Base-by-base conservation (phyloP, 768 basidiomycete species). In the Tubosaeta sp. region DNA sequence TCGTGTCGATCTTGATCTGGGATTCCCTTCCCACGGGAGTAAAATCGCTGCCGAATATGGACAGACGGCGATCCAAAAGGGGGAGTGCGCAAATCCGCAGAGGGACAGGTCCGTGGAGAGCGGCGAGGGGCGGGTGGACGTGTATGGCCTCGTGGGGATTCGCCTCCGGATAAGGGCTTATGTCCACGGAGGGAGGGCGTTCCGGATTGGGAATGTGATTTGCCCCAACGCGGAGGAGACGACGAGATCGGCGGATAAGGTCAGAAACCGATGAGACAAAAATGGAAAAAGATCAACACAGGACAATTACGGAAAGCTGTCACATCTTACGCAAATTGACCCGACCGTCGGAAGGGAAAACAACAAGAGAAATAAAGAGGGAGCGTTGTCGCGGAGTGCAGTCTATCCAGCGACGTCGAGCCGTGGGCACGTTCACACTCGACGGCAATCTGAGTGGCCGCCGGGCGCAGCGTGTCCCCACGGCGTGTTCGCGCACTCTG, bases 1-100 rank as follows among this genome's bases (percentile, higher is more conserved):
- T 59, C 53, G 84, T 83, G 10, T 87, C 81, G 11, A 65, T 87
- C n/a, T 82, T 84, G 55, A 69, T 85, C 43, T 84, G 79, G 45
- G 59, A 13, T 54, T 61, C 67, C 1, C 63, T 11, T 73, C 79
- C 27, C 1, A 83, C 80, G 1, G 70, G 71, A n/a, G n/a, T n/a
- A n/a, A n/a, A n/a, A n/a, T n/a, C 16, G 35, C 14, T 36, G 11
- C 35, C 35, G n/a, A 19, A 36, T 19, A 19, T 43, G 40, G 31
- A 53, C 18, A 44, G 46, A 39, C 59, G 54, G 59, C 57, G 60
- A 67, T 67, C 65, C 52, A 56, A 52, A n/a, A n/a, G n/a, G n/a
- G n/a, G n/a, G n/a, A n/a, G n/a, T n/a, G n/a, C n/a, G n/a, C n/a
- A n/a, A n/a, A n/a, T n/a, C n/a, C n/a, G n/a, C n/a, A n/a, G 57